Conservation (phyloP, 371 early-diverging fungal genomes). For the Mortierella sp. region DNA sequence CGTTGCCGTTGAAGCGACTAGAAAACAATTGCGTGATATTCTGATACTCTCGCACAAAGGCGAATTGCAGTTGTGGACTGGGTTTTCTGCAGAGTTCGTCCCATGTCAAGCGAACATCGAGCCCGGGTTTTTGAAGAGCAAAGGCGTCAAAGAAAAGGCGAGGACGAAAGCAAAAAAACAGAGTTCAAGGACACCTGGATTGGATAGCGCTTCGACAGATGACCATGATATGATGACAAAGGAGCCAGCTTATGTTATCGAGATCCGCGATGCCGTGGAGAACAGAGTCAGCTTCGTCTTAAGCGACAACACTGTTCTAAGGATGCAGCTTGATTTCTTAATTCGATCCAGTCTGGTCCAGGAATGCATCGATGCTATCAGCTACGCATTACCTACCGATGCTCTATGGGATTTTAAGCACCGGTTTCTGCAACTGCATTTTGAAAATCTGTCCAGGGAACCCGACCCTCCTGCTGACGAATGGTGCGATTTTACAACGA, state of each 20-base stretch:
- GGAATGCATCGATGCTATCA: conserved; percentile 61
- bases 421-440: conserved; percentile 55
- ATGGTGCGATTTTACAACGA: conserved; percentile 69
- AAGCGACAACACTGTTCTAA: conserved; percentile 41
- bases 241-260: conserved; percentile 6
- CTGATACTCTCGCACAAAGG: conserved; percentile 43
- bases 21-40: conserved; percentile 57
- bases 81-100: conserved; percentile 37
- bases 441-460: conserved; percentile 11
- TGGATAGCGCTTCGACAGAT: neutral
- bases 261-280: conserved; percentile 62
- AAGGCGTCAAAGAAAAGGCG: neutral
- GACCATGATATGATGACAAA: neutral
- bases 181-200: neutral
- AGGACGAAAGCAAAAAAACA: neutral
- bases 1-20: conserved; percentile 60
- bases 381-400: conserved; percentile 60
- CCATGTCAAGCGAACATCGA: conserved; percentile 25
- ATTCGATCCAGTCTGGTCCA: conserved; percentile 60
- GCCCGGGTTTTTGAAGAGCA: conserved; percentile 9
- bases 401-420: conserved; percentile 49
- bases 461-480: conserved; percentile 41
- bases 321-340: conserved; percentile 57
- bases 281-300: conserved; percentile 60
- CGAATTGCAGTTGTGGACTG: conserved; percentile 58